Evolutionary conservation across 257 asterid species (phyloP), one percentile per base, ranked within the genome.

Genomic region (Thymus mandschuricus): DNA sequence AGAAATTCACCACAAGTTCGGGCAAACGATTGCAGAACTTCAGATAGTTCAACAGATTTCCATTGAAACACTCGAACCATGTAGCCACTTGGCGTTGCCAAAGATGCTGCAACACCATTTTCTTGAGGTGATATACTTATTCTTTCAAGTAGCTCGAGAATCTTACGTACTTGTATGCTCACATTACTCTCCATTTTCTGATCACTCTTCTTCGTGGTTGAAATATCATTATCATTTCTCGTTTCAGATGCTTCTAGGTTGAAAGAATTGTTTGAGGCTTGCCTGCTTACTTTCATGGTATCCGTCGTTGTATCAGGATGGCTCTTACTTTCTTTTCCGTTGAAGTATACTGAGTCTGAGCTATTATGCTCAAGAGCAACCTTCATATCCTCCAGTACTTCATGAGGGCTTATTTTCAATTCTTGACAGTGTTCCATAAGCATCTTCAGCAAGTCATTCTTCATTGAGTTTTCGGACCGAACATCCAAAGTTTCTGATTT

Each of bases 101-200:
- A 66, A 48, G 75, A 64, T 43, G 80, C 82, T 48, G 81, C 67
- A 10, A 28, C 68, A 6, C 79, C 73, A 68, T 80, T 72, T 51
- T 81, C 87, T 74, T 70, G 73, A 6, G 79, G 76, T 38, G 72
- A 75, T 35, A 60, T 43, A 71, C 72, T 81, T 70, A 92, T 84
- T 77, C 92, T 89, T 85, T 88, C 96, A 68, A 88, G 76, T 60
- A 92, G 92, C 64, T 85, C 82, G 75, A 90, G 83, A 65, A 88
- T 83, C 74, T 85, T 89, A 63, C 60, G 65, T 35, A 90, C 71
- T 0, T 96, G 81, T 56, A 58, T 57, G 59, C 81, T 70, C 78
- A 81, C 73, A 68, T 68, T 61, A 4, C 81, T 58, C 65, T 79
- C 81, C 65, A 40, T 59, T 30, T 70, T 78, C 62, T 55, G 76